A percentile compares a stretch with the other conserved stretches of the same genome.
These are phyloP conservation scores for Babesia caballi DNA, from an alignment of 169 alveolate genomes.

Conservation along the genomic window DNA sequence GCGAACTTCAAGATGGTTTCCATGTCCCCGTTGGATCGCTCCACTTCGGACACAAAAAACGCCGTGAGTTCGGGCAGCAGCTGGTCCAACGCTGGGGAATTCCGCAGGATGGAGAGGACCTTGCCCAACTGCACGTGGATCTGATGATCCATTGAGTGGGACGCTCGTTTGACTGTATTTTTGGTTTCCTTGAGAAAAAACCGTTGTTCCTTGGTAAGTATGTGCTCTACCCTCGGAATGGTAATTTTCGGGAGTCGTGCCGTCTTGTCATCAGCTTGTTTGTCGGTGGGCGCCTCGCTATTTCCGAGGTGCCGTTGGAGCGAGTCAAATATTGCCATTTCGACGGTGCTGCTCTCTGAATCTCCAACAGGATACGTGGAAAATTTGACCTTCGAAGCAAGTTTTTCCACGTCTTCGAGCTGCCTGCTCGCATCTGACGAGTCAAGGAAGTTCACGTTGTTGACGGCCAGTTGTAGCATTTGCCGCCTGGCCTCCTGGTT, in stretches of 20 bases:
- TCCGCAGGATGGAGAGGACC: conserved; percentile 42
- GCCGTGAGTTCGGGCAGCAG: conserved; percentile 56
- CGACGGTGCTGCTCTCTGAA: conserved; percentile 12
- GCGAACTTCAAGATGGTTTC: conserved; percentile 46
- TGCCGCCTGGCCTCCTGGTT: conserved; percentile 11
- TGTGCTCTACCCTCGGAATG: conserved; percentile 55
- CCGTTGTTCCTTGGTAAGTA: conserved; percentile 64
- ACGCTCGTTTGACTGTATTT: conserved; percentile 53
- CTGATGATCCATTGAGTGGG: conserved; percentile 55
- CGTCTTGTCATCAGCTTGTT: conserved; percentile 19
- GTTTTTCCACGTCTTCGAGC: conserved; percentile 19
- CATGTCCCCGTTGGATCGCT: conserved; percentile 5
- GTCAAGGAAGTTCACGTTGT: conserved; percentile 26
- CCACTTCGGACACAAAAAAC: conserved; percentile 47
- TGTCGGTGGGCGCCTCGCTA: neutral
- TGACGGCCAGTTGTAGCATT: conserved; percentile 13
- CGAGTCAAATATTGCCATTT: conserved; percentile 46
- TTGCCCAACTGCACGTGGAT: conserved; percentile 44
- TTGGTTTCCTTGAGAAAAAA: conserved; percentile 63
- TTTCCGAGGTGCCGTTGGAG: conserved; percentile 26
- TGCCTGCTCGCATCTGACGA: conserved; percentile 33
- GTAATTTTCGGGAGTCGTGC: neutral
- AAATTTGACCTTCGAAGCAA: conserved; percentile 9
- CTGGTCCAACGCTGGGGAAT: conserved; percentile 65
- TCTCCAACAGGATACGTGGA: too few species aligned